A percentile compares a stretch with the other conserved stretches of the same genome.
phyloP scores from a whole-genome alignment of 1,139 yeast species.

The Debaryomyces udenii region DNA sequence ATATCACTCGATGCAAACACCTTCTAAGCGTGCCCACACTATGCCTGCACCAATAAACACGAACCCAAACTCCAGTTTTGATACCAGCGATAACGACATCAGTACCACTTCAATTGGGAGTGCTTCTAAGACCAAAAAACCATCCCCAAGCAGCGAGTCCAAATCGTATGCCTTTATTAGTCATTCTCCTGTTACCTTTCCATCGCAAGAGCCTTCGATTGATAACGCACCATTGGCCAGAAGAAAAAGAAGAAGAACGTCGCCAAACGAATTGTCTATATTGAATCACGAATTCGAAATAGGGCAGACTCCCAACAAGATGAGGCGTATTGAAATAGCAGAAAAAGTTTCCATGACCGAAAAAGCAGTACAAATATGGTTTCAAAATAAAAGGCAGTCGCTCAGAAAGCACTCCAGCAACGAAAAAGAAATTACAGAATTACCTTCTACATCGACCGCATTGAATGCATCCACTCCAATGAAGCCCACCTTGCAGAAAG shows the following conservation, averaged over 20 bases:
- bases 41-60: conserved; percentile 9
- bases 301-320: conserved; percentile 82
- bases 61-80: conserved; percentile 13
- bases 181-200: conserved; percentile 86
- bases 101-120: conserved; percentile 3
- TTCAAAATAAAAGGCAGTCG: conserved; percentile 92
- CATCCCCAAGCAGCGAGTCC: conserved; percentile 18
- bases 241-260: conserved; percentile 92
- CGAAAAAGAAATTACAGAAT: conserved; percentile 49
- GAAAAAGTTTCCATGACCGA: conserved; percentile 86
- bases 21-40: conserved; percentile 4
- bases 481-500: conserved; percentile 24
- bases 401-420: conserved; percentile 54
- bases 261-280: conserved; percentile 80
- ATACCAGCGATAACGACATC: conserved; percentile 16
- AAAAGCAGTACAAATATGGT: conserved; percentile 97
- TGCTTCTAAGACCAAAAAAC: conserved; percentile 10
- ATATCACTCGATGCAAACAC: conserved; percentile 6
- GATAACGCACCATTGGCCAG: conserved; percentile 91
- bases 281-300: conserved; percentile 75
- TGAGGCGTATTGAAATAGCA: conserved; percentile 76
- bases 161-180: conserved; percentile 85
- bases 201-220: conserved; percentile 78
- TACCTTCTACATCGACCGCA: conserved; percentile 41
- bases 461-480: conserved; percentile 31